These are phyloP conservation scores for Marchantia polymorpha DNA, from an alignment of 225 moss, liverwort and hornwort species.

Conservation along the genomic window DNA sequence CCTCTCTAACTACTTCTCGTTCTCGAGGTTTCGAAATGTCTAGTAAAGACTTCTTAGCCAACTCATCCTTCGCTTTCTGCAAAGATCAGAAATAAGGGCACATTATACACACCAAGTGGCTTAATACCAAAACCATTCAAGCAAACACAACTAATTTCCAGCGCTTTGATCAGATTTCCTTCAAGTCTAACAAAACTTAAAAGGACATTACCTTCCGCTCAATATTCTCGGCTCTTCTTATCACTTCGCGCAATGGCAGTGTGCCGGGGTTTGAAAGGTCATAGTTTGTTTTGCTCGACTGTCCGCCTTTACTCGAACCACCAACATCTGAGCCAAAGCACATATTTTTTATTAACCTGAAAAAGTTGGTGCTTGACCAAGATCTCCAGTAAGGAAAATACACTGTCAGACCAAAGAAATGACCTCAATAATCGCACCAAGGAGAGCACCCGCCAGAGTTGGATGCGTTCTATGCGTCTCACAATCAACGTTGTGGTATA, in stretches of 20 bases:
- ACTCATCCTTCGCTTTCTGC: constrained; percentile 69
- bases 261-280: constrained; percentile 71
- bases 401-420: too few species aligned
- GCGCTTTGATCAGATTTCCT: background rate
- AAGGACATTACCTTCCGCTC: constrained; percentile 57
- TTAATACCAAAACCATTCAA: too few species aligned
- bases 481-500: too few species aligned
- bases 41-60: constrained; percentile 55
- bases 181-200: too few species aligned
- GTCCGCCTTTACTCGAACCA: background rate
- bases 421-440: too few species aligned
- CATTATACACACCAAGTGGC: too few species aligned
- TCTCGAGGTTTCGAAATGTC: constrained; percentile 19
- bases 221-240: constrained; percentile 87
- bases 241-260: constrained; percentile 84
- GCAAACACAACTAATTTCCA: too few species aligned
- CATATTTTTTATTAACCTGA: background rate
- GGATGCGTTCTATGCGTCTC: too few species aligned
- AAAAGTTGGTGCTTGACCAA: background rate
- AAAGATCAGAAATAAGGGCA: background rate
- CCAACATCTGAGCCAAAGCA: background rate
- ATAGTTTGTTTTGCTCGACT: constrained; percentile 21
- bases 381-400: background rate
- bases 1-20: constrained; percentile 18
- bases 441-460: too few species aligned